Conservation (phyloP, 345 rosid species). For the Heritiera littoralis region DNA sequence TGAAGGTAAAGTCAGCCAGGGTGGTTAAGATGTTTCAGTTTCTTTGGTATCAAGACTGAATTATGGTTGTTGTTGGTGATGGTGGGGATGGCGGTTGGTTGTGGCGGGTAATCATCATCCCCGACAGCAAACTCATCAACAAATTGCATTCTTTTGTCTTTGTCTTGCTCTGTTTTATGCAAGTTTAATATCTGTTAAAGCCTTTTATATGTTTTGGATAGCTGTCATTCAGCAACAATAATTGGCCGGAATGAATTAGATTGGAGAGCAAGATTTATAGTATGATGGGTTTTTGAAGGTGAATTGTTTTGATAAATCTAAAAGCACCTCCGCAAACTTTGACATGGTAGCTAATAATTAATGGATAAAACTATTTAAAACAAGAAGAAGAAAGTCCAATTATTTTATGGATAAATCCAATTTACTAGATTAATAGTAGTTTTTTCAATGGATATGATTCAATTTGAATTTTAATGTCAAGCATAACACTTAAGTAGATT, state of each 20-base stretch:
- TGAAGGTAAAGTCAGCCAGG: conserved; percentile 29
- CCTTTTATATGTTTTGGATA: too few relatives aligned
- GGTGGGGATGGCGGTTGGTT: conserved; percentile 47
- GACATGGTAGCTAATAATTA: background rate
- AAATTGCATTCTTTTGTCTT: background rate
- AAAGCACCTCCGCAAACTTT: background rate
- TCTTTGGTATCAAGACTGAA: conserved; percentile 51
- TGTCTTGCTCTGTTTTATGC: background rate
- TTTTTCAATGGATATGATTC: too few relatives aligned
- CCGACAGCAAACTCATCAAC: conserved; percentile 27
- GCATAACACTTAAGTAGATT: too few relatives aligned
- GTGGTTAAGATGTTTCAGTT: conserved; percentile 52
- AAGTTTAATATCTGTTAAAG: background rate
- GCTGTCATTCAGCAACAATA: background rate
- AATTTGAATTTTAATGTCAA: background rate
- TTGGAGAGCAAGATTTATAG: background rate
- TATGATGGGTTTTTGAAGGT: background rate
- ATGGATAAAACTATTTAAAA: background rate
- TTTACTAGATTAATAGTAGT: background rate
- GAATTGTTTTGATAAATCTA: background rate
- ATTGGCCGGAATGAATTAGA: background rate
- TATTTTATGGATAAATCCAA: background rate
- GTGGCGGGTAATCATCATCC: conserved; percentile 52
- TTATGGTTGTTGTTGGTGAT: conserved; percentile 38
- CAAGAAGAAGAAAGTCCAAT: too few relatives aligned